Evolutionary conservation across 2,329 filamentous ascomycete species (phyloP).

Genomic region (Arthroderma uncinatum): DNA sequence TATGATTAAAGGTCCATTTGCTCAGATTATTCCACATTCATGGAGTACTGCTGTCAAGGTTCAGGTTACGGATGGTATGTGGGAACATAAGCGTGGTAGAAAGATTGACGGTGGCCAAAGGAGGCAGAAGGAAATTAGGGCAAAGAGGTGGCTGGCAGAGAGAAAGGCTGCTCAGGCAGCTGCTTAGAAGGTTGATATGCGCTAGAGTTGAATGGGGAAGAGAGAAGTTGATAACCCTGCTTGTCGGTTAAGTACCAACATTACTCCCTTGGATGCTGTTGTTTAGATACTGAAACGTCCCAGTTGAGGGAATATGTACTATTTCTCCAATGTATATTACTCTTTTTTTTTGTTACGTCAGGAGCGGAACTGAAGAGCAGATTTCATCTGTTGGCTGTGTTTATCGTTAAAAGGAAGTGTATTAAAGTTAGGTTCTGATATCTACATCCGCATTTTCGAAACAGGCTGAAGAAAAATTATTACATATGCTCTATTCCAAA

Average conservation of each 20-base stretch:
- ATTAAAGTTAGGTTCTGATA: background rate
- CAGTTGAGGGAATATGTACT: background rate
- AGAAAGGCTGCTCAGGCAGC: constrained; percentile 40
- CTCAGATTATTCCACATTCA: constrained; percentile 54
- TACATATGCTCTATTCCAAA: constrained; percentile 5
- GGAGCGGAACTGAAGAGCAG: background rate
- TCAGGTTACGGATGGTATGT: constrained; percentile 71
- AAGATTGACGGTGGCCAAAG: constrained; percentile 97
- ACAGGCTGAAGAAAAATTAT: background rate
- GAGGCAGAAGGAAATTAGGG: constrained; percentile 70
- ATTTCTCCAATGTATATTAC: constrained; percentile 4
- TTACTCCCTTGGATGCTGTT: constrained; percentile 1
- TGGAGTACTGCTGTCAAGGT: constrained; percentile 53
- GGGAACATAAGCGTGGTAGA: constrained; percentile 74
- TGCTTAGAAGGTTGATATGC: background rate
- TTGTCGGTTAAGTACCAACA: background rate
- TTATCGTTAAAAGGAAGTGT: background rate
- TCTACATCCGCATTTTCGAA: background rate
- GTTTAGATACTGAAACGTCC: background rate
- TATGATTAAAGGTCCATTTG: constrained; percentile 63
- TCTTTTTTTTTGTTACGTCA: background rate
- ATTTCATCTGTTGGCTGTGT: background rate
- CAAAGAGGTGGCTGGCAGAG: constrained; percentile 72
- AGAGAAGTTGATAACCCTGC: background rate
- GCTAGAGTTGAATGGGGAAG: background rate